These are phyloP conservation scores for Gentiana straminea DNA, from an alignment of 257 asterid genomes.

Conservation along the genomic window DNA sequence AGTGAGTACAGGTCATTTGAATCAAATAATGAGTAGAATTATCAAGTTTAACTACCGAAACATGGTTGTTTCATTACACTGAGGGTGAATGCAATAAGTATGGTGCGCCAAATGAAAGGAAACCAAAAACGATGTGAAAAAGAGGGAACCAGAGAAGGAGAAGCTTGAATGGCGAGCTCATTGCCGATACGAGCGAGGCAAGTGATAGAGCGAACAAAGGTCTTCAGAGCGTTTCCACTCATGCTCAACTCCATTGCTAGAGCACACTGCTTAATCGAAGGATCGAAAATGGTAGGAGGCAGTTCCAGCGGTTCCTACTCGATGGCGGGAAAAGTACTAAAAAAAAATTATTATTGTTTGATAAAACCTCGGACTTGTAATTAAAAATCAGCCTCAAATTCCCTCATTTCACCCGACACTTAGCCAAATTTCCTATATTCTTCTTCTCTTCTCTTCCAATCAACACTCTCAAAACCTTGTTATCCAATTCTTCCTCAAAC, in stretches of 20 bases:
- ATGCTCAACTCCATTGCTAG: constrained; percentile 59
- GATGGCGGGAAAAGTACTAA: background rate
- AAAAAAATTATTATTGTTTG: background rate
- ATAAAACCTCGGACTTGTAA: too few relatives aligned
- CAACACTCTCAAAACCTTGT: too few relatives aligned
- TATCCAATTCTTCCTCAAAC: too few relatives aligned
- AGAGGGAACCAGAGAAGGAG: constrained; percentile 54
- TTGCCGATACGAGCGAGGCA: constrained; percentile 93
- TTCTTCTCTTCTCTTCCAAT: too few relatives aligned
- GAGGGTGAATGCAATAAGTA: too few relatives aligned
- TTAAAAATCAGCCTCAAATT: too few relatives aligned
- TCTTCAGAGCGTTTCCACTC: constrained; percentile 78
- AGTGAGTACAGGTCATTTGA: background rate
- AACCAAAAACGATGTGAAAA: background rate
- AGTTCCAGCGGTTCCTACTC: background rate
- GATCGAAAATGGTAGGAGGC: background rate
- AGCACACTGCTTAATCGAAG: background rate
- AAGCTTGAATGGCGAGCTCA: constrained; percentile 74
- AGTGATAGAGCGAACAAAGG: constrained; percentile 72
- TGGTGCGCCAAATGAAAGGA: too few relatives aligned
- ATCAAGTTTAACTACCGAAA: too few relatives aligned
- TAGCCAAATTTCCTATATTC: too few relatives aligned
- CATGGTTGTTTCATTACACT: too few relatives aligned
- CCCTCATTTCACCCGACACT: too few relatives aligned
- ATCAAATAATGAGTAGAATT: too few relatives aligned